Conservation (phyloP, 2,329 filamentous ascomycete species). For the Alternaria postmessia region DNA sequence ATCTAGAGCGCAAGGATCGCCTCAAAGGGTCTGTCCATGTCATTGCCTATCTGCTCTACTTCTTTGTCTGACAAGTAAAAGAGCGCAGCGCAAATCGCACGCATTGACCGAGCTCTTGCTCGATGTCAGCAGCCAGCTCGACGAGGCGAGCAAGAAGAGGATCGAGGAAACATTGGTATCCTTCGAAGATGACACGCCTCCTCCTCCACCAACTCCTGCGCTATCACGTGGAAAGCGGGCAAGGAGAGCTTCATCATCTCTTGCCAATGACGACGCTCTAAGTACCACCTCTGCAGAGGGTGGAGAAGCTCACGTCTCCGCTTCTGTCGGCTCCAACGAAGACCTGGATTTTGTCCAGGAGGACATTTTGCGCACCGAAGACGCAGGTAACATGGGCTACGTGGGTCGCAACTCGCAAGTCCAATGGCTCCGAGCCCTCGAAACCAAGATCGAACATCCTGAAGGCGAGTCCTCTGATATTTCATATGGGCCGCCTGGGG, state of each 20-base stretch:
- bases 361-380: conserved; percentile 24
- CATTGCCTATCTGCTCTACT: background rate
- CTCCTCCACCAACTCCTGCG: background rate
- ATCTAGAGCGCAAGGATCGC: conserved; percentile 43
- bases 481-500: conserved; percentile 31
- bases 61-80: conserved; percentile 7
- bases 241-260: conserved; percentile 3
- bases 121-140: conserved; percentile 22
- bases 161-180: conserved; percentile 21
- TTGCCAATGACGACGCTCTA: conserved; percentile 3
- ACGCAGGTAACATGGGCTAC: conserved; percentile 33
- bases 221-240: conserved; percentile 13
- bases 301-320: conserved; percentile 11
- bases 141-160: conserved; percentile 14
- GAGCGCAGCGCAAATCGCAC: conserved; percentile 22
- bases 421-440: conserved; percentile 33
- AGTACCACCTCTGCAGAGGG: conserved; percentile 7
- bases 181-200: conserved; percentile 17
- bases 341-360: conserved; percentile 27
- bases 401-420: conserved; percentile 36
- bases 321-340: conserved; percentile 21
- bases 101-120: conserved; percentile 26
- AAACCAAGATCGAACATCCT: conserved; percentile 14
- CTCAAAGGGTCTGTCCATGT: conserved; percentile 35
- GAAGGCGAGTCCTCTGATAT: conserved; percentile 16